Base-by-base conservation (phyloP, 1,139 yeast species). In the Lodderomyces oxycetoniae region DNA sequence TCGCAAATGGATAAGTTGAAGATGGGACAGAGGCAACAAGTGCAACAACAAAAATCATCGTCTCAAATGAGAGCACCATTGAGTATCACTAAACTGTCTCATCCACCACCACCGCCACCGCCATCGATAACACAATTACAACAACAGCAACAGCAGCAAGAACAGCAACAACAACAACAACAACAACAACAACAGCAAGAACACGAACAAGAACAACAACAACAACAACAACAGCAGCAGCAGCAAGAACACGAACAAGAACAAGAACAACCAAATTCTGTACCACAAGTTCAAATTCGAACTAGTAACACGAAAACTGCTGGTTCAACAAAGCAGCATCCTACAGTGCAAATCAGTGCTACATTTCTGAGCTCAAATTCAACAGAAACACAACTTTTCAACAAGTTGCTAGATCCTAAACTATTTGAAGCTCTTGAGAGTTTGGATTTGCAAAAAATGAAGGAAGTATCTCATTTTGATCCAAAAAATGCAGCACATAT, bases 401-500 rank as follows among this genome's bases (percentile, higher is more conserved):
- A 53, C 28, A 55, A 54, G 36, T 41, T 59, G 17, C 49, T 59
- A 28, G 63, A 58, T 39, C 63, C 65, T 2, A 53, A 55, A 33
- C 45, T 60, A 21, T 49, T 56, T 31, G 59, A 56, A 37, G 62
- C 61, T 1, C 43, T 59, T 30, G 57, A 57, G 34, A 53, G 40
- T 31, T 38, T 57, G 33, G 60, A 58, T 42, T 47, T 56, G 30
- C 59, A 56, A 25, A 50, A 52, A 39, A 48, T 59, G 44, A 52
- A 54, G 42, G 53, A 50, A 26, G 49, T 48, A 7, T 42, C 53
- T 12, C 44, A 40, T 26, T 34, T 35, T 23, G 48, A 45, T 17
- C 38, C 41, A 5, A 28, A 44, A n/a, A 48, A 46, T 26, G 34
- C 44, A 8, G 43, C 46, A 24, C 55, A 48, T 36, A 45, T 47